Percentiles rank a stretch among this genome's conserved stretches.
Conservation (phyloP, 768 basidiomycete genomes). For the Mycena belliarum region DNA sequence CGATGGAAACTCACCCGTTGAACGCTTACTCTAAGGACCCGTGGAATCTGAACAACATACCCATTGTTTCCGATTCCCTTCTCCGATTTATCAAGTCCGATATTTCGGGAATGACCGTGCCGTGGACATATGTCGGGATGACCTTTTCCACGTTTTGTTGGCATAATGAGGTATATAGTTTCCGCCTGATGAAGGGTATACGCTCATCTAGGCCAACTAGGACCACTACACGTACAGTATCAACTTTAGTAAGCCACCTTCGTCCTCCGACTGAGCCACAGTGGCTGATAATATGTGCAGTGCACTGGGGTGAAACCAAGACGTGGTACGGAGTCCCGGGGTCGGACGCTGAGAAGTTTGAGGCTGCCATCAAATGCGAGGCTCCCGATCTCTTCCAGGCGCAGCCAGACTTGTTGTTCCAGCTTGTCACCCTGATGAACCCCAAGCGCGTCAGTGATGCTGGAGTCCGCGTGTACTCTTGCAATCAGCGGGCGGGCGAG, state of each 20-base stretch:
- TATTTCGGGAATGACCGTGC: conserved; percentile 99
- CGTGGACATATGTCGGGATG: conserved; percentile 99
- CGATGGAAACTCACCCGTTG: conserved; percentile 89
- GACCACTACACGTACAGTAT: conserved; percentile 98
- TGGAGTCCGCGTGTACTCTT: conserved; percentile 90
- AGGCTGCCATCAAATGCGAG: conserved; percentile 90
- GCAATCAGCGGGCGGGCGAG: conserved; percentile 96
- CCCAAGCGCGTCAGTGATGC: conserved; percentile 83
- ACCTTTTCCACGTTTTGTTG: conserved; percentile 98
- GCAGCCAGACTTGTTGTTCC: conserved; percentile 95
- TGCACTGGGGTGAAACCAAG: conserved; percentile 99
- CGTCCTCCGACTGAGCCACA: conserved; percentile 16
- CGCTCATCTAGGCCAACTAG: conserved; percentile 40
- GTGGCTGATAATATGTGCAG: conserved; percentile 41
- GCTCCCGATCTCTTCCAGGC: conserved; percentile 98
- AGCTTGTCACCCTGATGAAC: conserved; percentile 97
- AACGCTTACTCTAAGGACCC: conserved; percentile 86
- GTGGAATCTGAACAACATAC: conserved; percentile 98
- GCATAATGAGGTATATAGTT: conserved; percentile 84
- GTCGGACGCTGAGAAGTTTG: conserved; percentile 93
- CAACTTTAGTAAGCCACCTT: conserved; percentile 73
- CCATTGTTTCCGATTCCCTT: conserved; percentile 89
- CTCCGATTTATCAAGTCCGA: conserved; percentile 97
- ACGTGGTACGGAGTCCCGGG: conserved; percentile 99
- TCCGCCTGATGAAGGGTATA: conserved; percentile 7